Evolutionary conservation across 176 grass and related monocot species (phyloP).

Genomic region (Triticum monococcum): DNA sequence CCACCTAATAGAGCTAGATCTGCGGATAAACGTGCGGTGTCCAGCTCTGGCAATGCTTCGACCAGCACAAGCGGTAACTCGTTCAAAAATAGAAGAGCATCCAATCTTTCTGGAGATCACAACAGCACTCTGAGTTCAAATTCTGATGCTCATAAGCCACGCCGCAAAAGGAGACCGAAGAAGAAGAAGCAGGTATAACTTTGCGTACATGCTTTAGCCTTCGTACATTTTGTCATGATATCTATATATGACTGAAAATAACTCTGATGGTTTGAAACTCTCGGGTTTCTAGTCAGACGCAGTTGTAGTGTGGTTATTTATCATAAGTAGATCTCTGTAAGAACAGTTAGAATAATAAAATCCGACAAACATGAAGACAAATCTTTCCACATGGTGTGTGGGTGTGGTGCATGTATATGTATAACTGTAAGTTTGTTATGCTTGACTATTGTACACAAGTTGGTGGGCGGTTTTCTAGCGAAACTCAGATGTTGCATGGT

Average conservation of each 20-base stretch:
- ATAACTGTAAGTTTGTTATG: conserved; percentile 16
- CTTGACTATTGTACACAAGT: neutral
- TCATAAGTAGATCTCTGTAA: conserved; percentile 15
- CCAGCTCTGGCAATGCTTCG: conserved; percentile 75
- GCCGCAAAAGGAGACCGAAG: conserved; percentile 90
- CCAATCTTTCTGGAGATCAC: conserved; percentile 43
- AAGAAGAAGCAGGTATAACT: conserved; percentile 88
- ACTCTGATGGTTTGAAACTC: neutral
- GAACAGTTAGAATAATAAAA: neutral
- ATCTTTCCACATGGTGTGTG: conserved; percentile 1
- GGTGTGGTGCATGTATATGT: conserved; percentile 16
- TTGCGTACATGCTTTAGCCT: neutral
- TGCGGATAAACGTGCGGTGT: conserved; percentile 49
- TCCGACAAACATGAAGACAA: conserved; percentile 1
- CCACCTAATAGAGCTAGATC: conserved; percentile 65
- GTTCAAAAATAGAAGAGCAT: conserved; percentile 54
- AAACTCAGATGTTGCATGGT: neutral
- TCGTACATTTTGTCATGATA: neutral
- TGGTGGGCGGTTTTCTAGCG: too few relatives aligned
- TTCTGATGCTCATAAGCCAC: conserved; percentile 86
- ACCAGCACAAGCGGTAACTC: conserved; percentile 50
- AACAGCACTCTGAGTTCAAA: conserved; percentile 87
- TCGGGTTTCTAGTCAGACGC: neutral
- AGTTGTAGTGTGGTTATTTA: neutral
- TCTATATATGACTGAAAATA: conserved; percentile 4